Evolutionary conservation across 1,284 basidiomycete genomes (phyloP), one percentile per base, ranked within the genome.

Genomic region (Pulchroboletus neoregius): DNA sequence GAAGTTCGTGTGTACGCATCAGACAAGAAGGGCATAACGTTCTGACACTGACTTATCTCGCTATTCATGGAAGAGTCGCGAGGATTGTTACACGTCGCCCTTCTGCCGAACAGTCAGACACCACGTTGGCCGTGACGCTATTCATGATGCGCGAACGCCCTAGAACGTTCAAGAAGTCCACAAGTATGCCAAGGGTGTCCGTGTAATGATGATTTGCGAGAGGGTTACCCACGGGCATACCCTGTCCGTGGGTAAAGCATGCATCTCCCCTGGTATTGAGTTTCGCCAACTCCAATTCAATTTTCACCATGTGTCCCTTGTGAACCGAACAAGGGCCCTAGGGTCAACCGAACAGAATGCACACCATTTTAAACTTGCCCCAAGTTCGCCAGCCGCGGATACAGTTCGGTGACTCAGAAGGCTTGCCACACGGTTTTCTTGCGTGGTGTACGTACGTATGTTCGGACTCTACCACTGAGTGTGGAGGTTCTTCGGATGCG

Each of bases 201-300:
- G n/a, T 4, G 20, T 20, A 8, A 10, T 26, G 24, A 26, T 26
- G 24, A 26, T 26, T 26, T 26, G 24, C 5, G 24, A 26, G 24
- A 26, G 27, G 27, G 27, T 28, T 33, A 16, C 32, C 32, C 32
- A 33, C 32, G 32, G n/a, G 9, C 32, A 18, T 33, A 11, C 32
- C 32, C 32, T 33, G 8, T 18, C 4, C 32, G 32, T 35, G 34
- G 34, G 34, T 22, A 22, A n/a, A n/a, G n/a, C n/a, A n/a, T n/a
- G n/a, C n/a, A n/a, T n/a, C n/a, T n/a, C n/a, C 10, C 4, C 16
- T 10, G 9, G 32, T 15, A 22, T 57, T 41, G 55, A 52, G 56
- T 57, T 60, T 45, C 35, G 49, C 45, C 45, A 52, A 33, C 34
- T 45, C 34, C 45, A 58, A 57, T 58, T 58, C 43, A 53, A 43